Base-by-base conservation (phyloP, 257 asterid species). In the Jacaranda copaia region DNA sequence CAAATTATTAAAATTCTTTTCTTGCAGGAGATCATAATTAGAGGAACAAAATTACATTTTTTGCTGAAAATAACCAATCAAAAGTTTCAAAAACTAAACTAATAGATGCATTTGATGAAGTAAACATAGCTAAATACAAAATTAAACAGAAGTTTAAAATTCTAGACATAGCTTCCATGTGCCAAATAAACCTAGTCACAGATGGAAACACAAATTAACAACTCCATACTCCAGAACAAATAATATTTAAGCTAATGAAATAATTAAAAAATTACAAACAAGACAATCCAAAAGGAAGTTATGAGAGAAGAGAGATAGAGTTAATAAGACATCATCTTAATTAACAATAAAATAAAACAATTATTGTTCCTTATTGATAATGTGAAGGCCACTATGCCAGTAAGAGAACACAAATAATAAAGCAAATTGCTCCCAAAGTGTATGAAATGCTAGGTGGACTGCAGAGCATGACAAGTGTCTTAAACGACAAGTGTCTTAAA, bases 401-500 rank as follows among this genome's bases (percentile, higher is more conserved):
- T 42, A 42, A 42, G 46, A 42, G 8, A 42, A 42, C 8, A 25
- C 32, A 25, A 25, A 25, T 25, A 25, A 25, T 25, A 25, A 11
- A 35, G 25, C 46, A 42, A 42, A 42, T 42, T 42, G 46, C 46
- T 8, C 20, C 59, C 59, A 9, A 55, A n/a, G 18, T 0, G 61
- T 61, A 49, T 35, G 46, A 64, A 53, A 80, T 63, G 83, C 86
- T 84, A 83, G 8, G 84, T 79, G 84, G 79, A 58, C 6, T 2
- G 67, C 35, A 39, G 55, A 25, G 77, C 19, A 76, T n/a, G 82
- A 83, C 82, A 83, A 79, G 72, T 79, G 86, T 75, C 69, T 61
- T 18, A 32, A 74, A 72, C n/a, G 64, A 49, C 68, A 16, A 58
- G n/a, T n/a, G n/a, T 25, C 32, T 25, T 25, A 25, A 25, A 25